phyloP scores from a whole-genome alignment of 768 basidiomycete genomes.

The Rhizopogon salebrosus region DNA sequence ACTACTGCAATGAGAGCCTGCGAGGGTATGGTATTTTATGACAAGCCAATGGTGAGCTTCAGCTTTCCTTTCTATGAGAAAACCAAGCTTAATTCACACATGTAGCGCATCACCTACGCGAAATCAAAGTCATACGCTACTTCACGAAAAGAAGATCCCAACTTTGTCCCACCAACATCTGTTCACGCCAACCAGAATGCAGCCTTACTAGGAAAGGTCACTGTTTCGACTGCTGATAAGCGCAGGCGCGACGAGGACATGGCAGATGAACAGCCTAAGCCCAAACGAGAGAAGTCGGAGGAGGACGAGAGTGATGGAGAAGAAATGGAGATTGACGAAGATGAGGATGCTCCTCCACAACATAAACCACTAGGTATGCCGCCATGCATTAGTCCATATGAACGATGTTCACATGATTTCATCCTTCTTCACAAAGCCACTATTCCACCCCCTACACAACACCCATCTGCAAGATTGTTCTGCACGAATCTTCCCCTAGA shows the following conservation, averaged over 20 bases:
- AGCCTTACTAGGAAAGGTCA: slow-evolving; percentile 33
- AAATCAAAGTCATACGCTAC: slow-evolving; percentile 87
- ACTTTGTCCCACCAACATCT: slow-evolving; percentile 69
- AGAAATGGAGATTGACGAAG: slow-evolving; percentile 95
- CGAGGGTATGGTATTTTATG: slow-evolving; percentile 90
- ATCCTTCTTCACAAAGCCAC: slow-evolving; percentile 22
- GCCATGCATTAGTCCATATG: slow-evolving; percentile 18
- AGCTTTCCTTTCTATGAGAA: slow-evolving; percentile 1
- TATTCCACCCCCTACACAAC: slow-evolving; percentile 46
- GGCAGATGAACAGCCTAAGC: slow-evolving; percentile 45
- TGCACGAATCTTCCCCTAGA: slow-evolving; percentile 90
- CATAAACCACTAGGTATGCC: slow-evolving; percentile 43
- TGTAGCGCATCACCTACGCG: slow-evolving; percentile 86
- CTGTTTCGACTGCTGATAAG: slow-evolving; percentile 45
- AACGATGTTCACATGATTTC: slow-evolving; percentile 23
- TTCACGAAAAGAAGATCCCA: slow-evolving; percentile 69
- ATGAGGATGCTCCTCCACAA: slow-evolving; percentile 55
- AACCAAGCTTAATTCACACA: background rate
- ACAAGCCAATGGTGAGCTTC: slow-evolving; percentile 78
- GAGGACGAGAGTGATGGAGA: slow-evolving; percentile 67
- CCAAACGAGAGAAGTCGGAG: slow-evolving; percentile 68
- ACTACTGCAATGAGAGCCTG: slow-evolving; percentile 92
- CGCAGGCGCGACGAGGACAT: slow-evolving; percentile 60
- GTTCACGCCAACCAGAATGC: slow-evolving; percentile 50
- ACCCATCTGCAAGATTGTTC: slow-evolving; percentile 56